Base-by-base conservation (phyloP, 2,329 filamentous ascomycete species). In the Microcyclosporella mali region DNA sequence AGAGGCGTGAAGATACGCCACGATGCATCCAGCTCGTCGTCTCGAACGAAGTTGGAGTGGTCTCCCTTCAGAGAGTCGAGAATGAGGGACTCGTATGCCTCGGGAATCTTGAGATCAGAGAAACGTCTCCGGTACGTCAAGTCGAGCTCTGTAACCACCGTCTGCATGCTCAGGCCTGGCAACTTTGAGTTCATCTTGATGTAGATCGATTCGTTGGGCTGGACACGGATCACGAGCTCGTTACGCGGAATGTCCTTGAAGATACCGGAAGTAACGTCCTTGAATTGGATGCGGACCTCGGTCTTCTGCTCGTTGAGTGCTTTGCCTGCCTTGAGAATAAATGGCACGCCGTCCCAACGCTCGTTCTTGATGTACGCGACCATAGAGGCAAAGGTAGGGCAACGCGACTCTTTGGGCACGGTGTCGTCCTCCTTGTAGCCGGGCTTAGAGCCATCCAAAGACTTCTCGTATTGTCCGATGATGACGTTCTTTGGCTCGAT, bases 141-240 rank as follows among this genome's bases (percentile, higher is more conserved):
- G 64, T 98, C 92, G 47, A 98, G 85, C 74, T 98, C 92, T 47
- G 92, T 98, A 58, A 95, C 87, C 30, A 97, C 92, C 10, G 92
- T 98, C 77, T 98, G 92, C 89, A 97, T 98, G 75, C 88, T 97
- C 60, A 98, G 76, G 60, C 92, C 92, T 15, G 92, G 94, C 46
- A 98, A 77, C 78, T 98, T 98, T 21, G 90, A 97, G 83, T 98
- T 98, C 92, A 98, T 98, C 82, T 98, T 98, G 70, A 97, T 94
- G 74, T 98, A 98, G 56, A 98, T 89, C 65, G 87, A 94, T 78
- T 98, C 92, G 73, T 98, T 98, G 59, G 92, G 92, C 75, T 98
- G 92, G 54, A 98, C 94, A 56, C 92, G 89, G 74, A 98, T 95
- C 61, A 98, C 92, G 55, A 98, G 84, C 73, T 98, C 92, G 74